Evolutionary conservation across 1,284 basidiomycete species (phyloP).

Genomic region (Leccinum proliferum): DNA sequence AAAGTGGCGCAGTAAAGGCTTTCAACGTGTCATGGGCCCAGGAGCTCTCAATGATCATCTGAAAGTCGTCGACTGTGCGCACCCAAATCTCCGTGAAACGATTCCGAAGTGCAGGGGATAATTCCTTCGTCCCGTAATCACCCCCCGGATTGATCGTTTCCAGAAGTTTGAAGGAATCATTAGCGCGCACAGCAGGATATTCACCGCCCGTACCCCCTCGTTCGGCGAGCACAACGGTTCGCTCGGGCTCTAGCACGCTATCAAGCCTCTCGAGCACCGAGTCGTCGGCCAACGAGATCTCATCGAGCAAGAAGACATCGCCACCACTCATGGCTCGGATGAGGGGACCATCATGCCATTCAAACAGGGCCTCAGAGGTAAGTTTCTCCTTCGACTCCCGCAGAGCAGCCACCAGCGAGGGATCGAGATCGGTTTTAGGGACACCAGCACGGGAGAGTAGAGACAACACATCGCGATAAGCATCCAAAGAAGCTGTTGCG

Average conservation of each 20-base stretch:
- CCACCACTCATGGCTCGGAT: slow-evolving; percentile 89
- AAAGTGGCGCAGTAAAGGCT: slow-evolving; percentile 57
- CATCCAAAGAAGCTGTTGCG: slow-evolving; percentile 40
- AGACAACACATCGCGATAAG: slow-evolving; percentile 37
- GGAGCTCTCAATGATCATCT: slow-evolving; percentile 72
- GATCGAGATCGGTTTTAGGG: slow-evolving; percentile 25
- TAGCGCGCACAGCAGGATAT: slow-evolving; percentile 64
- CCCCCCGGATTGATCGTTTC: slow-evolving; percentile 99
- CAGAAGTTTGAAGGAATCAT: slow-evolving; percentile 77
- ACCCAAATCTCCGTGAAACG: slow-evolving; percentile 99
- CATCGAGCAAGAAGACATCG: slow-evolving; percentile 89
- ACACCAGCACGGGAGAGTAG: slow-evolving; percentile 41
- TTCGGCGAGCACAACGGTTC: slow-evolving; percentile 92
- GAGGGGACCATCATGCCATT: slow-evolving; percentile 96
- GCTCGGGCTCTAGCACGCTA: slow-evolving; percentile 89
- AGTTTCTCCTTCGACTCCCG: slow-evolving; percentile 40
- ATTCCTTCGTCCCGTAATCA: slow-evolving; percentile 98
- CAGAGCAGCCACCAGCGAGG: slow-evolving; percentile 31
- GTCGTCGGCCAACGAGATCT: slow-evolving; percentile 98
- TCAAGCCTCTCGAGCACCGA: slow-evolving; percentile 98
- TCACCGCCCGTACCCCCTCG: slow-evolving; percentile 76
- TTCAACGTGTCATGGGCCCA: slow-evolving; percentile 64
- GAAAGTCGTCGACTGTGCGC: slow-evolving; percentile 77
- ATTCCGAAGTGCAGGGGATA: slow-evolving; percentile 95
- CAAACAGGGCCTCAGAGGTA: slow-evolving; percentile 73